Percentiles rank a stretch among this genome's conserved stretches.
Evolutionary conservation across 345 rosid species (phyloP).

Genomic region (Salix brachista): DNA sequence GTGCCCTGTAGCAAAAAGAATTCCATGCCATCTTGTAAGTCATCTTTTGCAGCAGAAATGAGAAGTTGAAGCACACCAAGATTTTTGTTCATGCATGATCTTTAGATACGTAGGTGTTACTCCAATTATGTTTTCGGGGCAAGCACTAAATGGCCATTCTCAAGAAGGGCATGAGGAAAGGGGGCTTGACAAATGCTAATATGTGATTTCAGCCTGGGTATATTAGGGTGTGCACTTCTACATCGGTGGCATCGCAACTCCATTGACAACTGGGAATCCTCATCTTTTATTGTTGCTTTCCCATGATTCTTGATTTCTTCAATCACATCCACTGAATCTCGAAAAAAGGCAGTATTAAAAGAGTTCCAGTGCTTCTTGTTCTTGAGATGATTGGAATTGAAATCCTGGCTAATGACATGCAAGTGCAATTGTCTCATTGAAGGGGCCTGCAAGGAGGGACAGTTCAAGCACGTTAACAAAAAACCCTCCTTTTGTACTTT

Average conservation of each 20-base stretch:
- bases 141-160: conserved; percentile 37
- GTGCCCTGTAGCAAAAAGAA: not conserved
- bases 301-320: conserved; percentile 61
- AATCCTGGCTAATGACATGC: conserved; percentile 94
- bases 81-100: not conserved
- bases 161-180: conserved; percentile 47
- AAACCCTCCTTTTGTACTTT: not conserved
- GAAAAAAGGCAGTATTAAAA: conserved; percentile 68
- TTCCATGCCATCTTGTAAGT: not conserved
- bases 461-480: not conserved
- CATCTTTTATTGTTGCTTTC: conserved; percentile 42
- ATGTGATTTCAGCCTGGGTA: conserved; percentile 80
- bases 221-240: conserved; percentile 79
- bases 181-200: conserved; percentile 49
- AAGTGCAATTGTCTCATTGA: conserved; percentile 82
- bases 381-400: conserved; percentile 67
- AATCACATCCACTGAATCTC: conserved; percentile 75
- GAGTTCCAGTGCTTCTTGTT: conserved; percentile 96
- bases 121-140: not conserved
- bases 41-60: not conserved
- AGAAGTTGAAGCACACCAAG: conserved; percentile 4
- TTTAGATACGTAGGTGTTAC: conserved; percentile 8
- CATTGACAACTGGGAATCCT: conserved; percentile 45
- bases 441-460: conserved; percentile 44
- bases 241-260: conserved; percentile 88